These are phyloP conservation scores for Epichloe baconii DNA, from an alignment of 2,329 filamentous ascomycete species.

Conservation along the genomic window DNA sequence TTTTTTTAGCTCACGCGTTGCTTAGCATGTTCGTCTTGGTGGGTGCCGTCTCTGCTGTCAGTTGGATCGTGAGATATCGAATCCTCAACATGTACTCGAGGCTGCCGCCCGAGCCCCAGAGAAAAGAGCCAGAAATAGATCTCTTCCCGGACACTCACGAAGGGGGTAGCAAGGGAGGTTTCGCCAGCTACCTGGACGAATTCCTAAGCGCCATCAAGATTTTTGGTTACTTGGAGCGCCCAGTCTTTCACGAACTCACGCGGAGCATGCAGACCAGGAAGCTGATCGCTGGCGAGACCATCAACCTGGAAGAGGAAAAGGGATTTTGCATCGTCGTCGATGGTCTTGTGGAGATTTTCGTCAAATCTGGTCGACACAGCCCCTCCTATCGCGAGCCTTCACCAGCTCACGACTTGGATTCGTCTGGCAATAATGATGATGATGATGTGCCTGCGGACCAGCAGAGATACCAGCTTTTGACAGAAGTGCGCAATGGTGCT, in stretches of 20 bases:
- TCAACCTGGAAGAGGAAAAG: conserved; percentile 93
- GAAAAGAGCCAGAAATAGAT: conserved; percentile 91
- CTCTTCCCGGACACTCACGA: conserved; percentile 90
- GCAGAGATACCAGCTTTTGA: conserved; percentile 87
- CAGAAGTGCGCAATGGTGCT: conserved; percentile 93
- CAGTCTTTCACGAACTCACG: conserved; percentile 95
- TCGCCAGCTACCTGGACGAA: conserved; percentile 95
- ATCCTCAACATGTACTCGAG: conserved; percentile 96
- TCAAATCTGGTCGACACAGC: conserved; percentile 57
- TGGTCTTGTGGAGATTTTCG: conserved; percentile 92
- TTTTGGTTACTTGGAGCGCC: conserved; percentile 90
- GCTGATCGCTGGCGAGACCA: conserved; percentile 86
- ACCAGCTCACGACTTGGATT: conserved; percentile 23
- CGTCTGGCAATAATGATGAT: conserved; percentile 38
- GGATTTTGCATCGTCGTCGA: conserved; percentile 97
- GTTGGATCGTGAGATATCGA: conserved; percentile 89
- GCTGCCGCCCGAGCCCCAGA: conserved; percentile 83
- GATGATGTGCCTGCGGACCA: conserved; percentile 55
- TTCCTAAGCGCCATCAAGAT: conserved; percentile 98
- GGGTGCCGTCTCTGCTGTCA: conserved; percentile 68
- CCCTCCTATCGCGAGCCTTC: neutral
- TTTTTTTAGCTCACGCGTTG: conserved; percentile 8
- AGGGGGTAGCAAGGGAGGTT: conserved; percentile 73
- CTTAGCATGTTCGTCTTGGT: conserved; percentile 61
- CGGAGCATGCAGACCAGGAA: conserved; percentile 97